A percentile compares a stretch with the other conserved stretches of the same genome.
Conservation (phyloP, 1,284 basidiomycete genomes). For the Erythrobasidium hasegawianum region DNA sequence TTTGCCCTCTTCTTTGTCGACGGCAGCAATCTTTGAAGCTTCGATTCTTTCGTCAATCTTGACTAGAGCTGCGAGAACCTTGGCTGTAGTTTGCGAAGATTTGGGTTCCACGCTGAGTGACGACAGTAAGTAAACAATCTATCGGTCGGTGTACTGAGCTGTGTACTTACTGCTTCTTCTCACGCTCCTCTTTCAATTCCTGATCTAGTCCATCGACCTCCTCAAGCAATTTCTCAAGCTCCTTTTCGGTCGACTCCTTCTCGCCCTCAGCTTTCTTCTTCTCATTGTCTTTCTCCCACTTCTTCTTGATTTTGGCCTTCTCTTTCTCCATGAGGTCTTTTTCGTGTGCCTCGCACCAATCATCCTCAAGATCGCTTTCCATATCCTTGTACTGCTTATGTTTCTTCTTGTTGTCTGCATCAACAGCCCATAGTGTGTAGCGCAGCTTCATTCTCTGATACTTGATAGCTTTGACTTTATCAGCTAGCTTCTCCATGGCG, state of each 20-base stretch:
- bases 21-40: slow-evolving; percentile 76
- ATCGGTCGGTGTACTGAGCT: too few relatives aligned
- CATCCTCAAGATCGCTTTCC: slow-evolving; percentile 90
- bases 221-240: slow-evolving; percentile 63
- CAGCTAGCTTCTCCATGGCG: slow-evolving; percentile 83
- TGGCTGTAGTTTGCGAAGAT: slow-evolving; percentile 42
- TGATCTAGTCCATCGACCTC: slow-evolving; percentile 73
- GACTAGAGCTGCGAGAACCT: slow-evolving; percentile 57
- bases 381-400: slow-evolving; percentile 55
- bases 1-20: slow-evolving; percentile 86
- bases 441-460: slow-evolving; percentile 67
- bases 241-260: slow-evolving; percentile 55
- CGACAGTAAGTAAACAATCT: not conserved
- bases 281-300: slow-evolving; percentile 76
- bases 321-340: slow-evolving; percentile 73
- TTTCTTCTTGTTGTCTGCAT: slow-evolving; percentile 59
- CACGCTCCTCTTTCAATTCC: slow-evolving; percentile 73
- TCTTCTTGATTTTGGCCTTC: slow-evolving; percentile 66
- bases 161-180: slow-evolving; percentile 65
- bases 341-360: slow-evolving; percentile 80
- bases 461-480: slow-evolving; percentile 72
- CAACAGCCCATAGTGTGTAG: slow-evolving; percentile 39
- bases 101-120: slow-evolving; percentile 37
- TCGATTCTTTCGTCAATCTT: slow-evolving; percentile 78
- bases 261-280: slow-evolving; percentile 71